phyloP scores from a whole-genome alignment of 2,329 filamentous ascomycete genomes.

The Ambrosiella beaveri region DNA sequence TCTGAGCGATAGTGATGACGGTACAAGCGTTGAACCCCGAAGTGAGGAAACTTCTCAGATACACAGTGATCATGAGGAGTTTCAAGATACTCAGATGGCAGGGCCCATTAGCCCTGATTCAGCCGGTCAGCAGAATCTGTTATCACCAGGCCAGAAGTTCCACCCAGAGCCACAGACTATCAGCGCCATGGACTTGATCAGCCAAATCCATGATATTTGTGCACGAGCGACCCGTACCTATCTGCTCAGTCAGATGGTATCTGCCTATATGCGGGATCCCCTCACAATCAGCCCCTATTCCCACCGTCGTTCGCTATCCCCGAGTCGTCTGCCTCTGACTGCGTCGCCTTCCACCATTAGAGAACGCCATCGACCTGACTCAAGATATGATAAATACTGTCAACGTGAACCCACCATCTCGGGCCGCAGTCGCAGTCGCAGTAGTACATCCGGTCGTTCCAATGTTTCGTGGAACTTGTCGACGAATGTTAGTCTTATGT shows the following conservation, averaged over 20 bases:
- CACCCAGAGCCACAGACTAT: neutral
- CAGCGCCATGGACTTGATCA: slow-evolving; percentile 4
- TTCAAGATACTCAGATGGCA: neutral
- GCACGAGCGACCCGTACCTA: slow-evolving; percentile 16
- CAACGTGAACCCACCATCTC: neutral
- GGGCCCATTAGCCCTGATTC: neutral
- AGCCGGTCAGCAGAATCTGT: neutral
- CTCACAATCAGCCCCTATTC: slow-evolving; percentile 1
- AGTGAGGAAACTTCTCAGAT: neutral
- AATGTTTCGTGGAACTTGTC: slow-evolving; percentile 16
- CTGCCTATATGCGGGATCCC: slow-evolving; percentile 15
- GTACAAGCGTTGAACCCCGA: neutral
- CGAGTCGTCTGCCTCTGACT: neutral
- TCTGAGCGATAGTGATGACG: neutral
- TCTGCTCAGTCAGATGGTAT: slow-evolving; percentile 14
- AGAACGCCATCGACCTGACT: neutral
- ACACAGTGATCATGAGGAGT: no score
- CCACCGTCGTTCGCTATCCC: slow-evolving; percentile 4
- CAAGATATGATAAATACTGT: neutral
- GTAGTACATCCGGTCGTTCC: neutral
- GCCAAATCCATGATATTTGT: slow-evolving; percentile 16
- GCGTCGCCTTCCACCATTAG: neutral
- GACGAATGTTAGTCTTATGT: slow-evolving; percentile 19
- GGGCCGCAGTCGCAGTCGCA: neutral
- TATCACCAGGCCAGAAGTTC: neutral